Percentiles rank a stretch among this genome's conserved stretches.
Conservation (phyloP, 2,329 filamentous ascomycete genomes). For the Tolypocladium inflatum region DNA sequence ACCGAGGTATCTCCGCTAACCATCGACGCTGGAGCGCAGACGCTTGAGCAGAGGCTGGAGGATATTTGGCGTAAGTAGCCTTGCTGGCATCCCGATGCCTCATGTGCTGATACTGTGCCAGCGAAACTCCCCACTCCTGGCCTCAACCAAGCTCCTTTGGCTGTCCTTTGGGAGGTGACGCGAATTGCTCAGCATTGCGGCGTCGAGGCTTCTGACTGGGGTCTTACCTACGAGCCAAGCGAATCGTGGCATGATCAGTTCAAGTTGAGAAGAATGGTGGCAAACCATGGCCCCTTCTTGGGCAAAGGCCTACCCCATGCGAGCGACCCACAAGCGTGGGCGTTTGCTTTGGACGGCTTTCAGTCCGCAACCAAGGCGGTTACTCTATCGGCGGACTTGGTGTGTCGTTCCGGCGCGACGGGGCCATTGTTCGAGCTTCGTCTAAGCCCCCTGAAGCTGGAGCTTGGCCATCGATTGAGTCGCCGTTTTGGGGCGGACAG, state of each 20-base stretch:
- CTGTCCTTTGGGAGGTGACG: constrained; percentile 42
- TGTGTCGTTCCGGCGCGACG: constrained; percentile 19
- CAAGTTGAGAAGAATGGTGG: constrained; percentile 31
- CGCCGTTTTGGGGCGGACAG: constrained; percentile 49
- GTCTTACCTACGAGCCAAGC: constrained; percentile 22
- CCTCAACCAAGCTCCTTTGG: constrained; percentile 34
- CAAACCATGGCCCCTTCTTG: constrained; percentile 26
- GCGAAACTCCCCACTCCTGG: constrained; percentile 27
- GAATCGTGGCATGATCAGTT: constrained; percentile 33
- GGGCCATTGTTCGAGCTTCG: constrained; percentile 35
- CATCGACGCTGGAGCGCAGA: background rate
- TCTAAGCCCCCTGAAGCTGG: constrained; percentile 38
- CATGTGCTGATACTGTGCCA: constrained; percentile 6
- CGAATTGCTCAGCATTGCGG: constrained; percentile 36
- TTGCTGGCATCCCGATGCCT: background rate
- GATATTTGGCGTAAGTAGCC: constrained; percentile 30
- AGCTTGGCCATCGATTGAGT: constrained; percentile 39
- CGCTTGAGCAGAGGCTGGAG: constrained; percentile 17
- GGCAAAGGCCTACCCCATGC: constrained; percentile 38
- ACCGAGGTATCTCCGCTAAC: background rate
- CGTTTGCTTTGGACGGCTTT: constrained; percentile 28
- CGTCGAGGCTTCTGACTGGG: constrained; percentile 25
- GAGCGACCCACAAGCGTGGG: constrained; percentile 35
- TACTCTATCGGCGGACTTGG: constrained; percentile 32
- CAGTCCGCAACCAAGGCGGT: constrained; percentile 25